phyloP scores from a whole-genome alignment of 805 yeast species.

The Metschnikowia hibisci region DNA sequence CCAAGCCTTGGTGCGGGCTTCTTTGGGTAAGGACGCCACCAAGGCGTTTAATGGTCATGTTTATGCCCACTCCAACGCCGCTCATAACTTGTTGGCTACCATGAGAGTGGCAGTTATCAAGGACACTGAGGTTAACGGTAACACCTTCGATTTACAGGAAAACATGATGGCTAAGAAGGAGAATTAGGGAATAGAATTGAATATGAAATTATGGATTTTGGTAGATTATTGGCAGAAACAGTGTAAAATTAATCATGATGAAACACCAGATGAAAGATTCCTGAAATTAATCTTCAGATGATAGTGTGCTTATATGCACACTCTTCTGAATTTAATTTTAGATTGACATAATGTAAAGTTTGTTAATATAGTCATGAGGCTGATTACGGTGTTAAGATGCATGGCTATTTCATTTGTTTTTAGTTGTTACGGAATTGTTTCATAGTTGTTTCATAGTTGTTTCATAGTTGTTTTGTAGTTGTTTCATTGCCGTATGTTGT shows the following conservation, averaged over 20 bases:
- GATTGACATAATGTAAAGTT: no score
- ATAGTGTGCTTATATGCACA: no score
- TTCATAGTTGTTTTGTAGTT: no score
- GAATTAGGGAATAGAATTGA: slow-evolving; percentile 6
- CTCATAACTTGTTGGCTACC: slow-evolving; percentile 75
- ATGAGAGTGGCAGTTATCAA: slow-evolving; percentile 79
- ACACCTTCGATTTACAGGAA: slow-evolving; percentile 53
- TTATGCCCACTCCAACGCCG: slow-evolving; percentile 81
- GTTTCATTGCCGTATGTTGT: no score
- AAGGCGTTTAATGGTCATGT: slow-evolving; percentile 85
- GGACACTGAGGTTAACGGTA: slow-evolving; percentile 55
- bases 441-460: no score
- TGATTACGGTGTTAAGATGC: no score
- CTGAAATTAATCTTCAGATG: no score
- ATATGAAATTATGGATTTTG: neutral
- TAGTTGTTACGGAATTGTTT: no score
- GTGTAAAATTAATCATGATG: slow-evolving; percentile 3
- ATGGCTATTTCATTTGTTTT: no score
- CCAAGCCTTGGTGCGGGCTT: slow-evolving; percentile 62
- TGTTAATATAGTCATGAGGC: no score
- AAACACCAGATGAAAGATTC: no score
- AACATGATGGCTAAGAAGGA: slow-evolving; percentile 38
- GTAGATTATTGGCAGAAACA: neutral
- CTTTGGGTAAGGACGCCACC: slow-evolving; percentile 78
- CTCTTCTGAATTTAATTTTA: no score